Evolutionary conservation across 2,329 filamentous ascomycete genomes (phyloP).

Genomic region (Decorospora gaudefroyi): DNA sequence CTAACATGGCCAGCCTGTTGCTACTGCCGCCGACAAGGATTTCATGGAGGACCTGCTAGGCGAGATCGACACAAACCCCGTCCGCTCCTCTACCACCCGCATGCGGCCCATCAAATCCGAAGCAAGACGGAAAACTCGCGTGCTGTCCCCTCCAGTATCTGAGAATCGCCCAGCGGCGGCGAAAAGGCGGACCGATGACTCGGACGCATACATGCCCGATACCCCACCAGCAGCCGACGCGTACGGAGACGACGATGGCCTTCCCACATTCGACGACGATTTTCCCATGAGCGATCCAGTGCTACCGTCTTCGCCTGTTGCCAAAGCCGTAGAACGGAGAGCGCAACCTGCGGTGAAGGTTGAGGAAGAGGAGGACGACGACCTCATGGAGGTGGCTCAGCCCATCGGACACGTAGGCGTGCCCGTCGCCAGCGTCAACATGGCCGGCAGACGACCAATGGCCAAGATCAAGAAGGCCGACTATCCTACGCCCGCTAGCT

Average conservation of each 20-base stretch:
- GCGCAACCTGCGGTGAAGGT: constrained; percentile 58
- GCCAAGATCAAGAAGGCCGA: constrained; percentile 71
- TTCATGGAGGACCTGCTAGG: constrained; percentile 84
- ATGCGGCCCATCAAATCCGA: constrained; percentile 72
- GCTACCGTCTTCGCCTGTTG: constrained; percentile 81
- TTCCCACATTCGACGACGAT: constrained; percentile 65
- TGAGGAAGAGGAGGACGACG: constrained; percentile 72
- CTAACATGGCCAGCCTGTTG: constrained; percentile 62
- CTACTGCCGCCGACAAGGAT: constrained; percentile 83
- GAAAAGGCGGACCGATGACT: constrained; percentile 30
- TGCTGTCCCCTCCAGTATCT: constrained; percentile 72
- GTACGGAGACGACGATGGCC: constrained; percentile 60
- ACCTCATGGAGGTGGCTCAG: constrained; percentile 84
- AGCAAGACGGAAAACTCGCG: constrained; percentile 76
- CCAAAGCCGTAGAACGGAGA: constrained; percentile 77
- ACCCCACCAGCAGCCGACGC: constrained; percentile 46
- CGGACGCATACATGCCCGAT: constrained; percentile 53
- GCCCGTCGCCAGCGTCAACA: constrained; percentile 75
- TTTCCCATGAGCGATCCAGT: constrained; percentile 81
- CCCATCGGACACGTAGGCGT: constrained; percentile 66
- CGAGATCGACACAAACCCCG: constrained; percentile 80
- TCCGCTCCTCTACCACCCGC: constrained; percentile 57
- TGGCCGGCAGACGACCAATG: constrained; percentile 76
- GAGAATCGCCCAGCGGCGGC: constrained; percentile 47
- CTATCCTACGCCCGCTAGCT: constrained; percentile 73